A percentile compares a stretch with the other conserved stretches of the same genome.
Conservation (phyloP, 2,329 filamentous ascomycete species). For the Ascochyta pisi region DNA sequence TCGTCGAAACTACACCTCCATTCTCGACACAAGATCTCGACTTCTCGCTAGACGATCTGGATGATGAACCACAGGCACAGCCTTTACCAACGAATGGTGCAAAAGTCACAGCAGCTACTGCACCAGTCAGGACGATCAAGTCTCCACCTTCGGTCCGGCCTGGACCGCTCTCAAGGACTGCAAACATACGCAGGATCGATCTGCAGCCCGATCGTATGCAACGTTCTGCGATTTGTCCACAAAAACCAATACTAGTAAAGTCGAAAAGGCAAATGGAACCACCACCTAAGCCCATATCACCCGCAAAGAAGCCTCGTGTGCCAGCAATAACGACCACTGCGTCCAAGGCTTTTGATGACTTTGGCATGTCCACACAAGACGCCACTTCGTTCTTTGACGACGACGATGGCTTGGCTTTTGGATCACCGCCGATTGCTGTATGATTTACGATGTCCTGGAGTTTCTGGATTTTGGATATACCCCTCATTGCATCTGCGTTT, state of each 20-base stretch:
- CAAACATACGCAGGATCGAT: slow-evolving; percentile 9
- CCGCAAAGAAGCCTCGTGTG: slow-evolving; percentile 4
- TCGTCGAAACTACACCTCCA: slow-evolving; percentile 22
- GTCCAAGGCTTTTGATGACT: slow-evolving; percentile 21
- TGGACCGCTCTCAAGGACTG: slow-evolving; percentile 9
- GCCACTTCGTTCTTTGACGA: slow-evolving; percentile 37
- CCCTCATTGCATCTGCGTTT: neutral
- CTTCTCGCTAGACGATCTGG: slow-evolving; percentile 51
- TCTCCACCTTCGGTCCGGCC: slow-evolving; percentile 3
- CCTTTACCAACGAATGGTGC: neutral
- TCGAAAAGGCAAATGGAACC: slow-evolving; percentile 8
- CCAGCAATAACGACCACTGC: neutral
- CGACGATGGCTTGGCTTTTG: slow-evolving; percentile 31
- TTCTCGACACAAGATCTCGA: slow-evolving; percentile 52
- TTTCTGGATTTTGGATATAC: slow-evolving; percentile 13
- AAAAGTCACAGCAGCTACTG: neutral
- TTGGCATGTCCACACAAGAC: slow-evolving; percentile 38
- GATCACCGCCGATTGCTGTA: slow-evolving; percentile 30
- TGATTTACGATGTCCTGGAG: slow-evolving; percentile 1
- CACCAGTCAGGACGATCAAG: neutral
- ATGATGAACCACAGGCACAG: slow-evolving; percentile 28
- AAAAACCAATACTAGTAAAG: neutral
- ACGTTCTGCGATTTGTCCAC: neutral
- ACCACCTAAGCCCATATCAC: slow-evolving; percentile 2
- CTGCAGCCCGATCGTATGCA: neutral